phyloP scores from a whole-genome alignment of 1,139 yeast genomes.

The Candida sojae region DNA sequence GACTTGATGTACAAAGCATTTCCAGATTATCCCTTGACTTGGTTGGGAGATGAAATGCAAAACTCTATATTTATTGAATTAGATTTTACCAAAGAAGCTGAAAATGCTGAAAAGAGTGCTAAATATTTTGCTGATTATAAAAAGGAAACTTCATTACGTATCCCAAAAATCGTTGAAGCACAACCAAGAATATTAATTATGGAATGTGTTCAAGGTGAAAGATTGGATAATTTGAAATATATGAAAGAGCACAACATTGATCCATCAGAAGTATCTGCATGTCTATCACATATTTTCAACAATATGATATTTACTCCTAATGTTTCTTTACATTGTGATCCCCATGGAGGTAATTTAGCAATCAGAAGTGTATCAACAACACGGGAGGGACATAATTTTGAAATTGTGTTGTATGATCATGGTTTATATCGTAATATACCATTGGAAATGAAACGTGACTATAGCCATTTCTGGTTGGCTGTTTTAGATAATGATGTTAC shows the following conservation, averaged over 20 bases:
- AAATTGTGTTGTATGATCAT: conserved; percentile 89
- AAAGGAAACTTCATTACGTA: conserved; percentile 68
- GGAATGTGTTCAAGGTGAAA: conserved; percentile 84
- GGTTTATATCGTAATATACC: conserved; percentile 90
- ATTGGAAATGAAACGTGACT: conserved; percentile 71
- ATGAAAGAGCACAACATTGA: conserved; percentile 65
- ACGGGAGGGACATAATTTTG: conserved; percentile 71
- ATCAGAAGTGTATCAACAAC: conserved; percentile 51
- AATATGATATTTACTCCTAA: conserved; percentile 94
- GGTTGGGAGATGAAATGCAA: conserved; percentile 93
- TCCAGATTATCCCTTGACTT: conserved; percentile 89
- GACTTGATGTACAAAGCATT: conserved; percentile 72
- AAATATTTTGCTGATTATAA: conserved; percentile 61
- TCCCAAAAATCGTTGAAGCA: conserved; percentile 74
- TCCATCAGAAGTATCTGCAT: conserved; percentile 76
- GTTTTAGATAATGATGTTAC: conserved; percentile 69
- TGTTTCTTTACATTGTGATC: conserved; percentile 94
- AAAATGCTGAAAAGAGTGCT: conserved; percentile 70
- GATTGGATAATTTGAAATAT: conserved; percentile 76
- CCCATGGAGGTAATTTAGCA: conserved; percentile 96
- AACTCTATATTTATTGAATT: conserved; percentile 84
- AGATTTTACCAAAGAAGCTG: conserved; percentile 84
- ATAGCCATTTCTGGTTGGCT: conserved; percentile 92
- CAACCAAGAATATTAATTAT: conserved; percentile 73
- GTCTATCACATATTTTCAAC: conserved; percentile 88